Percentiles rank a stretch among this genome's conserved stretches.
These are phyloP conservation scores for Suhomyces ambrosiae DNA, from an alignment of 1,139 yeast species.

Conservation along the genomic window DNA sequence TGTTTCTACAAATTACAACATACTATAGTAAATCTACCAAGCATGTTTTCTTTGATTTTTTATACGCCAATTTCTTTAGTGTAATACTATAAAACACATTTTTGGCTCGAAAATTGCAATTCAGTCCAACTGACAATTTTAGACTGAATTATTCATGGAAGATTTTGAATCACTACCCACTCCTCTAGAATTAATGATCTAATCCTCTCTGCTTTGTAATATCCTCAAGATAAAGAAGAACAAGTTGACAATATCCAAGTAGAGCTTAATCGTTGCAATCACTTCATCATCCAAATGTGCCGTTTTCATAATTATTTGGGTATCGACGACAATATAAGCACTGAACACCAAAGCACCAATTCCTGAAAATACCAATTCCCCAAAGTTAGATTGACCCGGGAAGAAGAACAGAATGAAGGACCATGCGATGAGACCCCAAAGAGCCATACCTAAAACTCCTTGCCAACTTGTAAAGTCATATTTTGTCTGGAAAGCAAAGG, in stretches of 20 bases:
- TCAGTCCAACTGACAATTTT: no score
- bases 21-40: no score
- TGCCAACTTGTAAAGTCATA: conserved; percentile 79
- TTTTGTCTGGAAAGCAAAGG: conserved; percentile 80
- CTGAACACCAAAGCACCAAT: conserved; percentile 76
- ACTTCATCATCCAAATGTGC: conserved; percentile 86
- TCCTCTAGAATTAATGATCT: conserved; percentile 1
- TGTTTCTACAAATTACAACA: no score
- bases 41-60: no score
- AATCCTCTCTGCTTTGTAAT: conserved; percentile 52
- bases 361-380: conserved; percentile 67
- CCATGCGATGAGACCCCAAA: conserved; percentile 73
- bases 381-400: conserved; percentile 52
- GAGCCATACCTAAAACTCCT: conserved; percentile 58
- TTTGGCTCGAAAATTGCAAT: no score
- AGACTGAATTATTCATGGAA: no score
- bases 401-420: conserved; percentile 72
- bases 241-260: conserved; percentile 79
- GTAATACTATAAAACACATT: no score
- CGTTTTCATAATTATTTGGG: conserved; percentile 78
- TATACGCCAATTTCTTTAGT: no score
- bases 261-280: conserved; percentile 73
- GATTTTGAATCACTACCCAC: no score
- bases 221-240: conserved; percentile 76
- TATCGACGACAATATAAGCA: conserved; percentile 75